Percentiles rank a stretch among this genome's conserved stretches.
phyloP scores from a whole-genome alignment of 768 basidiomycete species.

The Rhodotorula paludigena region DNA sequence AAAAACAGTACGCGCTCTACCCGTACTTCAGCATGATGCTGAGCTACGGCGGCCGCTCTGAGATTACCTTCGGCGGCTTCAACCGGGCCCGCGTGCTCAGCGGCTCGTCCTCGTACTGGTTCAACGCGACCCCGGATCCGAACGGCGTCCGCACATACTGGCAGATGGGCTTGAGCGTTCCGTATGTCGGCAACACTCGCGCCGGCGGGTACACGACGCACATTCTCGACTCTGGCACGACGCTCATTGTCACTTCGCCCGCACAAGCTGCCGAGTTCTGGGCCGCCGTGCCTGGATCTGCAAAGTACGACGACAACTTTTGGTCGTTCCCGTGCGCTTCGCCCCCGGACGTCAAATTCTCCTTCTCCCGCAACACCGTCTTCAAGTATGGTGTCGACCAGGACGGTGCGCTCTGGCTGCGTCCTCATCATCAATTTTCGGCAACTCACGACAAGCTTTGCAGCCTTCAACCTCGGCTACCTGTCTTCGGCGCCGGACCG shows the following conservation, averaged over 20 bases:
- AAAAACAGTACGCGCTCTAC: background rate
- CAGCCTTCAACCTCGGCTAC: conserved; percentile 63
- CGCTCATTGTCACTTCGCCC: conserved; percentile 23
- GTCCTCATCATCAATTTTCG: background rate
- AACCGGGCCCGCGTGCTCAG: background rate
- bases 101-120: background rate
- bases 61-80: conserved; percentile 16
- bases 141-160: conserved; percentile 20
- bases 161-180: conserved; percentile 18
- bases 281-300: conserved; percentile 9
- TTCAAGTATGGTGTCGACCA: conserved; percentile 1
- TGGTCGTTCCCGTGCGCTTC: conserved; percentile 44
- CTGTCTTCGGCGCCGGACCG: background rate
- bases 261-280: conserved; percentile 19
- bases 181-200: conserved; percentile 2
- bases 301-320: conserved; percentile 3
- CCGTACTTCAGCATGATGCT: conserved; percentile 16
- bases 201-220: background rate
- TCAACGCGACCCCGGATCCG: background rate
- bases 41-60: background rate
- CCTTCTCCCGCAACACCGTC: conserved; percentile 47
- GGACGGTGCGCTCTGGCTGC: background rate
- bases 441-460: conserved; percentile 53
- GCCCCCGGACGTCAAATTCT: conserved; percentile 8
- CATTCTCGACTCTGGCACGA: conserved; percentile 35